These are phyloP conservation scores for Pulveroboletus sp. DNA, from an alignment of 768 basidiomycete genomes.

Conservation along the genomic window DNA sequence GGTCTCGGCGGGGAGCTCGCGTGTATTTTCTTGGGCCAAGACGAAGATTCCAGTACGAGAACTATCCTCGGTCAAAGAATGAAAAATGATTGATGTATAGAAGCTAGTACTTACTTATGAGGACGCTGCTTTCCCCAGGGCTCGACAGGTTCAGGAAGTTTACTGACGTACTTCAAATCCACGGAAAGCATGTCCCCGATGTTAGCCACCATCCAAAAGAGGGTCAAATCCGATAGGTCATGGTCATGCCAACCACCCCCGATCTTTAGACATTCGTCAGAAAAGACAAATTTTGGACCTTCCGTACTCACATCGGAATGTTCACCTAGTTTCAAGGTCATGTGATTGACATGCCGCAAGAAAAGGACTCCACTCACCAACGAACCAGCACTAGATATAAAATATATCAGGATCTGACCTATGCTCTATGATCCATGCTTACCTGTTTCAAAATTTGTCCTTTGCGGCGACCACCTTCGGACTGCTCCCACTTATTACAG, in stretches of 20 bases:
- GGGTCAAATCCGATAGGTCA: constrained; percentile 61
- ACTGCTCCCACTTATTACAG: constrained; percentile 62
- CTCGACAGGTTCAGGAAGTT: constrained; percentile 47
- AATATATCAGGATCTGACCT: constrained; percentile 6
- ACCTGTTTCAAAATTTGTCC: constrained; percentile 64
- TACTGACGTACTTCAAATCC: constrained; percentile 49
- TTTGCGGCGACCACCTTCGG: constrained; percentile 45
- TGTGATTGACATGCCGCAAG: neutral
- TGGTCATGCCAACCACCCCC: constrained; percentile 68
- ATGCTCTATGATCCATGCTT: constrained; percentile 7
- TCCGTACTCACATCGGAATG: constrained; percentile 20
- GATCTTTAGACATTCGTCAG: constrained; percentile 37
- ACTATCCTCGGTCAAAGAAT: constrained; percentile 29
- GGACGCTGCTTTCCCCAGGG: constrained; percentile 61
- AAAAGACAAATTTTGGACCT: neutral
- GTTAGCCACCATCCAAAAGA: constrained; percentile 64
- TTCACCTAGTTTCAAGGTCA: constrained; percentile 24
- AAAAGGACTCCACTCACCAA: constrained; percentile 40
- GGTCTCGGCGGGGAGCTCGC: constrained; percentile 43
- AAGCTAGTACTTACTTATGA: constrained; percentile 49
- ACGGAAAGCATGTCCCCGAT: constrained; percentile 52
- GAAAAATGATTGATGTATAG: neutral
- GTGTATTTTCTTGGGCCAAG: constrained; percentile 41
- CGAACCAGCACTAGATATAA: constrained; percentile 62
- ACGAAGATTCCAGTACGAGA: constrained; percentile 52